Evolutionary conservation across 1,139 yeast species (phyloP).

Genomic region (Keqinozyma sinolaborantium): DNA sequence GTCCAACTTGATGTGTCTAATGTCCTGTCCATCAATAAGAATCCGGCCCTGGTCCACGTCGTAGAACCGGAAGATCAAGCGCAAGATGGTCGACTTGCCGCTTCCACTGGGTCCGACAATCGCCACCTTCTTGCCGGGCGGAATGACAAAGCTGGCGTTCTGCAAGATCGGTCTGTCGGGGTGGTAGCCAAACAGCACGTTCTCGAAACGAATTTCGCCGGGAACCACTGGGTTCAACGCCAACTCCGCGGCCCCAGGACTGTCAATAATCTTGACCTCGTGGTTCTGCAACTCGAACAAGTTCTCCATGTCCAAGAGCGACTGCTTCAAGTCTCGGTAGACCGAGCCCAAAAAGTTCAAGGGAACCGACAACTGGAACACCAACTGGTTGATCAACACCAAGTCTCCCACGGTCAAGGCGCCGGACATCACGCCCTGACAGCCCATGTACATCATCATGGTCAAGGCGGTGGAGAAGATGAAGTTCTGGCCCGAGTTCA

Average conservation of each 20-base stretch:
- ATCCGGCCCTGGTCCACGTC: conserved; percentile 80
- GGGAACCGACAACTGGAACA: conserved; percentile 93
- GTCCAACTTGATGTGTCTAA: conserved; percentile 69
- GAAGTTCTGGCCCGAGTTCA: conserved; percentile 89
- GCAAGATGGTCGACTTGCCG: conserved; percentile 88
- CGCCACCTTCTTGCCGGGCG: conserved; percentile 89
- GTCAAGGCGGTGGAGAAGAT: conserved; percentile 92
- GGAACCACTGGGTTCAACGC: conserved; percentile 35
- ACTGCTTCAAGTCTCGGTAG: conserved; percentile 89
- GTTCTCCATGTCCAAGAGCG: conserved; percentile 89
- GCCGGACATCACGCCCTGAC: conserved; percentile 84
- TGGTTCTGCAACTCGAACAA: conserved; percentile 78
- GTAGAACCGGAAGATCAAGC: conserved; percentile 84
- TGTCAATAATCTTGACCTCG: conserved; percentile 61
- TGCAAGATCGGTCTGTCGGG: conserved; percentile 81
- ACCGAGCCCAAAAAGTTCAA: conserved; percentile 92
- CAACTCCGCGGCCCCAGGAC: conserved; percentile 60
- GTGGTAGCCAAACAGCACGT: conserved; percentile 90
- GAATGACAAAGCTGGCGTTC: conserved; percentile 80
- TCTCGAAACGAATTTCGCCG: conserved; percentile 84
- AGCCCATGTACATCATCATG: conserved; percentile 99
- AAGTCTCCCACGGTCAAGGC: conserved; percentile 88
- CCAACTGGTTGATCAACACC: conserved; percentile 93
- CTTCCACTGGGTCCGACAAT: conserved; percentile 95
- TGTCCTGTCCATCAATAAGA: conserved; percentile 85